A percentile compares a stretch with the other conserved stretches of the same genome.
Conservation (phyloP, 2,329 filamentous ascomycete species). For the Paecilomyces niveus region DNA sequence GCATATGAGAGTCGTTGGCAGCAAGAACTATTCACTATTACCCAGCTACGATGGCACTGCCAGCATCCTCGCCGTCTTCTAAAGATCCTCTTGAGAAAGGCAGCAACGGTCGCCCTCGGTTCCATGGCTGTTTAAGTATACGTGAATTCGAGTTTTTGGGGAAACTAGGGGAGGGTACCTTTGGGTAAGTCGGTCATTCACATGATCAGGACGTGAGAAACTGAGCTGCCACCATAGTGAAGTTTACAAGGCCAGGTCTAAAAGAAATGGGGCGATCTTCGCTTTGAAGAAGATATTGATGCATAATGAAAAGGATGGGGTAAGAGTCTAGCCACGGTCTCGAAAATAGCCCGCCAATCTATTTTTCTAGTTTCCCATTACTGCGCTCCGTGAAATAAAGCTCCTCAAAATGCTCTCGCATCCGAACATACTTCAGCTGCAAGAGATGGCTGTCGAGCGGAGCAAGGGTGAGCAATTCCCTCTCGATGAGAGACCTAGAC, state of each 20-base stretch:
- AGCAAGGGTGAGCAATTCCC: conserved; percentile 46
- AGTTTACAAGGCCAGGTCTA: conserved; percentile 81
- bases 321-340: conserved; percentile 35
- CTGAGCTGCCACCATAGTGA: conserved; percentile 48
- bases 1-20: too few relatives aligned
- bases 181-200: conserved; percentile 56
- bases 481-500: conserved; percentile 7
- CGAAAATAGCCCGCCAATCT: neutral
- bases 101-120: conserved; percentile 50
- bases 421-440: conserved; percentile 74
- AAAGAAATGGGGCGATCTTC: conserved; percentile 65
- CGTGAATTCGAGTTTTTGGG: conserved; percentile 34
- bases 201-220: neutral
- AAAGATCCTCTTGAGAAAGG: conserved; percentile 39
- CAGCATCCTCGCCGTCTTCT: conserved; percentile 16
- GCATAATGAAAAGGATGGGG: conserved; percentile 98
- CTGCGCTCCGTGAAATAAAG: conserved; percentile 94
- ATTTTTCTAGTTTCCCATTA: conserved; percentile 74
- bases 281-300: conserved; percentile 98
- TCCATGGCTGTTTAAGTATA: conserved; percentile 67
- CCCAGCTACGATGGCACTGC: conserved; percentile 24
- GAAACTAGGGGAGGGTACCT: conserved; percentile 85
- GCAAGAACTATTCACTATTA: neutral
- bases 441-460: conserved; percentile 93
- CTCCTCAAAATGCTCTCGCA: conserved; percentile 92